Evolutionary conservation across 2,329 filamentous ascomycete species (phyloP), one percentile per base, ranked within the genome.

Genomic region (Aspergillus felis): DNA sequence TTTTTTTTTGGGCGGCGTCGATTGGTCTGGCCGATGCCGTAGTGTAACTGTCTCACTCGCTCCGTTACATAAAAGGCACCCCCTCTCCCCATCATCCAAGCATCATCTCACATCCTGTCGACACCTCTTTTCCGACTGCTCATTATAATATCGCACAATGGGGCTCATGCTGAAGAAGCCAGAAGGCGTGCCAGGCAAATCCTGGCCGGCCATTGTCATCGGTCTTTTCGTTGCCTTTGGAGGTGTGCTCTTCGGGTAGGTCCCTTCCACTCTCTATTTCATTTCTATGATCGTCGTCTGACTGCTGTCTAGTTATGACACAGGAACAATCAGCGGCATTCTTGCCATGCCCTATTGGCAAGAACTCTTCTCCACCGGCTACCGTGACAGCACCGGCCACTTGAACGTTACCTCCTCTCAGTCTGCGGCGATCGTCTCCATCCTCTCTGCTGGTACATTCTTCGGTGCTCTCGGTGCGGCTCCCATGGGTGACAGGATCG

Each of bases 371-470:
- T 73, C 71, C 2, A 73, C 71, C 4, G 71, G 71, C 17, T 68
- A 67, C 41, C 71, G 69, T 1, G 61, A 63, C 28, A 74, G 72
- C 61, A 61, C 72, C n/a, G 62, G 77, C 14, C 32, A 38, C 32
- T 78, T 78, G 60, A 71, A 77, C 56, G 68, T 84, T 8, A 78
- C 80, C 8, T 76, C 80, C 79, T 87, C 90, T 57, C 63, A 66
- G 49, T 65, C 63, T 59, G 85, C 83, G 32, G 78, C 87, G 57
- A 86, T 91, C 71, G 85, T 85, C 67, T 90, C 87, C 12, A 89
- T 92, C 63, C 82, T 92, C 57, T 91, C 89, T 32, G 83, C 80
- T 68, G 83, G 84, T 72, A 90, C 88, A 67, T 92, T 91, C 80
- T 87, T 90, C 60, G 86, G 89, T 68, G 87, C 89, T 50, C 71